A percentile compares a stretch with the other conserved stretches of the same genome.
Conservation (phyloP, 306 rosid species). For the Vigna reflexopilosa region DNA sequence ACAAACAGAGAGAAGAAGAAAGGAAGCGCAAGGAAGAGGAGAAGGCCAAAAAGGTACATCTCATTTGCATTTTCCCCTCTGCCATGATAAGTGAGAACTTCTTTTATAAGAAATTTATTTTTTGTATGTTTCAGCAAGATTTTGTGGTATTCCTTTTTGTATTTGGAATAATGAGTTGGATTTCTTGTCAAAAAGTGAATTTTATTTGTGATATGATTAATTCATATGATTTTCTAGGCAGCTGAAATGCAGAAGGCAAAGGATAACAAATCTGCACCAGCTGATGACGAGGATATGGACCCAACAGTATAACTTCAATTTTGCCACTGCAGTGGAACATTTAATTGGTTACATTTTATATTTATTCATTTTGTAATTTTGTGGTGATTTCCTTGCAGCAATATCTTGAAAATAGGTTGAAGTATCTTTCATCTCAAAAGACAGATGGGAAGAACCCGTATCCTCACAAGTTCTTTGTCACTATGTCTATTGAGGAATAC, state of each 20-base stretch:
- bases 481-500: conserved; percentile 61
- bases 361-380: background rate
- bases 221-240: conserved; percentile 56
- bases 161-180: conserved; percentile 9
- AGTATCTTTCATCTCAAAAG: conserved; percentile 65
- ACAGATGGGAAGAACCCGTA: conserved; percentile 68
- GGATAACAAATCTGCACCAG: conserved; percentile 58
- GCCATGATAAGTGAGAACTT: background rate
- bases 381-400: conserved; percentile 61
- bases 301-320: conserved; percentile 7
- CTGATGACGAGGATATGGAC: conserved; percentile 79
- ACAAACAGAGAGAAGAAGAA: conserved; percentile 20
- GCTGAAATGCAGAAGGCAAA: conserved; percentile 55
- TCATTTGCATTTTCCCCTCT: background rate
- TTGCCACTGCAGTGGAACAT: background rate
- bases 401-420: conserved; percentile 83
- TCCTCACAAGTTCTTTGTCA: conserved; percentile 82
- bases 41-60: conserved; percentile 11
- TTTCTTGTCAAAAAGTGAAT: background rate
- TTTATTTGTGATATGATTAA: background rate
- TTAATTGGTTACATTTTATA: background rate
- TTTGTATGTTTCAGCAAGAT: background rate
- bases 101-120: background rate
- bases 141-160: background rate
- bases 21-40: conserved; percentile 27